These are phyloP conservation scores for Rutstroemia sp. DNA, from an alignment of 2,329 filamentous ascomycete species.

Conservation along the genomic window DNA sequence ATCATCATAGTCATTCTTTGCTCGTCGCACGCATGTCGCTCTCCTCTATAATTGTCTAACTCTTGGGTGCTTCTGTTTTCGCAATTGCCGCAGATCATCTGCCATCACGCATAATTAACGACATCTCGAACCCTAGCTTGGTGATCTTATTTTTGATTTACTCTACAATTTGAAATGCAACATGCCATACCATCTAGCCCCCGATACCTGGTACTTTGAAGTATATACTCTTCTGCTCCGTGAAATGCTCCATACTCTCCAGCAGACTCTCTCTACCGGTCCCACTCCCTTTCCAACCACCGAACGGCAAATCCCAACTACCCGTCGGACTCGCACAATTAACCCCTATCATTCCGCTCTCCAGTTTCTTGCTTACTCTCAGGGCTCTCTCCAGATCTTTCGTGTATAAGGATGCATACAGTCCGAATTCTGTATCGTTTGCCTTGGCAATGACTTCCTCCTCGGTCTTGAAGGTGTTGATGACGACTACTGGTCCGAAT, in stretches of 20 bases:
- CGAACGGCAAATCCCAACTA: slow-evolving; percentile 43
- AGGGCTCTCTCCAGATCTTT: slow-evolving; percentile 57
- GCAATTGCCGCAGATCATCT: too few species aligned
- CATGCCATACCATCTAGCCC: background rate
- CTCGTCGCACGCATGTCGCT: too few species aligned
- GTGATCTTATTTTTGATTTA: background rate
- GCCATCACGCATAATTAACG: too few species aligned
- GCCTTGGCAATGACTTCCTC: slow-evolving; percentile 50
- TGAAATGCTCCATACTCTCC: slow-evolving; percentile 15
- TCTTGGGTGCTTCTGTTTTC: too few species aligned
- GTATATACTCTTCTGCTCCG: slow-evolving; percentile 12
- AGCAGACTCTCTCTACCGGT: slow-evolving; percentile 70
- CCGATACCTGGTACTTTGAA: slow-evolving; percentile 10
- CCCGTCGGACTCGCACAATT: slow-evolving; percentile 3
- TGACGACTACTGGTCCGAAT: slow-evolving; percentile 60
- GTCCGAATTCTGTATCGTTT: slow-evolving; percentile 53
- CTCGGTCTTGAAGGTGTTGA: slow-evolving; percentile 60
- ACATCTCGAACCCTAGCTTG: too few species aligned
- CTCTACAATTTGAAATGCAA: background rate
- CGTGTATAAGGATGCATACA: slow-evolving; percentile 58
- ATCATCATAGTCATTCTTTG: too few species aligned
- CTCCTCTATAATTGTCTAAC: too few species aligned
- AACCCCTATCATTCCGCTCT: slow-evolving; percentile 38
- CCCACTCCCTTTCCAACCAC: slow-evolving; percentile 67
- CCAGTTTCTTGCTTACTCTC: slow-evolving; percentile 52